A percentile compares a stretch with the other conserved stretches of the same genome.
phyloP scores from a whole-genome alignment of 495 filamentous ascomycete species.

The Daldinia loculata region DNA sequence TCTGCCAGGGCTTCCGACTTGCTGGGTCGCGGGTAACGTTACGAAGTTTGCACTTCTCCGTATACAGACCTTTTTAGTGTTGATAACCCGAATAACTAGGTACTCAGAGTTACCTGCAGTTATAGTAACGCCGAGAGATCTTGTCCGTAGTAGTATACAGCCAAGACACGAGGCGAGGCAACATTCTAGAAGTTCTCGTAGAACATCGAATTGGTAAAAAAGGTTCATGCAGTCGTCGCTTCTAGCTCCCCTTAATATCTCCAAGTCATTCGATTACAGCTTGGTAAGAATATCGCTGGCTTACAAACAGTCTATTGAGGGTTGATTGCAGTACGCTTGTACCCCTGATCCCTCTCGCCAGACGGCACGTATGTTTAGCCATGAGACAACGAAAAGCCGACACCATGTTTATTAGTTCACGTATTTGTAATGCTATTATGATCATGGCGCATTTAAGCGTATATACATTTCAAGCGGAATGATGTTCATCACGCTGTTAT shows the following conservation, averaged over 20 bases:
- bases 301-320: background rate
- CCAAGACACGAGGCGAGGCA: constrained; percentile 21
- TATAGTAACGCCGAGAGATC: constrained; percentile 20
- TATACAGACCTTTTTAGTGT: background rate
- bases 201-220: constrained; percentile 4
- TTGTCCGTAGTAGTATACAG: constrained; percentile 15
- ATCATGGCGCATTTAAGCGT: background rate
- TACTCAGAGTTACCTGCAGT: background rate
- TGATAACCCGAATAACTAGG: constrained; percentile 31
- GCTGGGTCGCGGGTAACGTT: constrained; percentile 39
- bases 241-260: background rate
- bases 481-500: background rate
- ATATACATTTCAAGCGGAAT: background rate
- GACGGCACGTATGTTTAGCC: background rate
- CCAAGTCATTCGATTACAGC: background rate
- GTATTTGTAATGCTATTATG: background rate
- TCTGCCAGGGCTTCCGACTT: constrained; percentile 23
- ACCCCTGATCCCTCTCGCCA: background rate
- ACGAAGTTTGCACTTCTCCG: constrained; percentile 8
- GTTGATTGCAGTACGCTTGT: background rate
- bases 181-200: constrained; percentile 26
- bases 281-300: constrained; percentile 3
- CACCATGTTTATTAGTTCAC: constrained; percentile 3
- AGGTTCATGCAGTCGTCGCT: background rate
- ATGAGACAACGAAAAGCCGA: constrained; percentile 6